A percentile compares a stretch with the other conserved stretches of the same genome.
phyloP scores from a whole-genome alignment of 1,284 basidiomycete genomes.

The Phellopilus nigrolimitatus region DNA sequence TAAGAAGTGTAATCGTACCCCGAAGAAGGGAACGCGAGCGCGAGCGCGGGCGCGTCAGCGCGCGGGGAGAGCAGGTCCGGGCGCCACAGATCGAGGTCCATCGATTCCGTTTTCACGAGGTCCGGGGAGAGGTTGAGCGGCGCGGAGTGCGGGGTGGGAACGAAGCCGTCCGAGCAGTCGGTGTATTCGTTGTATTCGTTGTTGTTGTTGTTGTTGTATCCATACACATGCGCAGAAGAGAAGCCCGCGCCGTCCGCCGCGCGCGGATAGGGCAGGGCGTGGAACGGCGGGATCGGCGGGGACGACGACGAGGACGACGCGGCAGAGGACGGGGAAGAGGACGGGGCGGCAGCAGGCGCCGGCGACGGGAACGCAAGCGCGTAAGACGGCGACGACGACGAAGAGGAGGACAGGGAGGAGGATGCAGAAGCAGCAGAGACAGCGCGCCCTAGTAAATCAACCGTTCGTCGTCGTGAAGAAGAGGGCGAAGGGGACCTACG shows the following conservation, averaged over 20 bases:
- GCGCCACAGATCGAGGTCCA: neutral
- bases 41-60: neutral
- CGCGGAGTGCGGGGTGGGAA: slow-evolving; percentile 2
- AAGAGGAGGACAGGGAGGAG: neutral
- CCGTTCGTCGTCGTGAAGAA: slow-evolving; percentile 8
- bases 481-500: slow-evolving; percentile 15
- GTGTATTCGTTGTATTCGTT: too few relatives aligned
- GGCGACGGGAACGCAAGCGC: neutral
- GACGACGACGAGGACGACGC: too few relatives aligned
- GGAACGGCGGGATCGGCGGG: too few relatives aligned
- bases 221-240: too few relatives aligned
- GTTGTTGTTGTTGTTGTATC: too few relatives aligned
- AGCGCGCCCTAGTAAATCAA: slow-evolving; percentile 18
- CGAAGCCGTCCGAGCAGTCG: too few relatives aligned
- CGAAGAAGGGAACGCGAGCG: neutral
- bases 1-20: too few relatives aligned
- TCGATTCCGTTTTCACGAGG: too few relatives aligned
- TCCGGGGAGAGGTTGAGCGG: neutral
- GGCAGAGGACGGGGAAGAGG: too few relatives aligned
- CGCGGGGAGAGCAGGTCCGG: slow-evolving; percentile 2
- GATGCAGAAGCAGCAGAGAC: neutral
- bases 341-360: neutral
- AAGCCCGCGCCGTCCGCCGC: too few relatives aligned
- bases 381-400: neutral
- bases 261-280: too few relatives aligned